Evolutionary conservation across 371 early-diverging fungal species (phyloP).

Genomic region (Mucor circinelloides): DNA sequence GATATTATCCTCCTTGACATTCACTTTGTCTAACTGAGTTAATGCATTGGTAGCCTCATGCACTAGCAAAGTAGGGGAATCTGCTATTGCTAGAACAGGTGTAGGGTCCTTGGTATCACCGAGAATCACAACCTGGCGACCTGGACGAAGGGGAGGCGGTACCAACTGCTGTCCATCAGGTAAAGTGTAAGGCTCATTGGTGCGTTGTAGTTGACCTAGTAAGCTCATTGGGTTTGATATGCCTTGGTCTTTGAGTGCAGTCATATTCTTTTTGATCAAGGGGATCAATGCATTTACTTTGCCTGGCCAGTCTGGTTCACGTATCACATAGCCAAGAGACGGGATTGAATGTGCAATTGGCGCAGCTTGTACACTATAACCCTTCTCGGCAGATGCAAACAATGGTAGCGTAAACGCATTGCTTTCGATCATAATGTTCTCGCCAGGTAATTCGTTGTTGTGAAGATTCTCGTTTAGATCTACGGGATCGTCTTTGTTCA

Average conservation of each 20-base stretch:
- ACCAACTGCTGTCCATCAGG: constrained; percentile 50
- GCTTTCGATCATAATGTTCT: constrained; percentile 20
- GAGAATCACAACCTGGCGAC: constrained; percentile 55
- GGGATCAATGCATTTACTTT: constrained; percentile 50
- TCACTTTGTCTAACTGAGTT: constrained; percentile 34
- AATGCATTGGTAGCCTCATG: constrained; percentile 69
- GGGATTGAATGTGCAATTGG: constrained; percentile 59
- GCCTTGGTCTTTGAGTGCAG: constrained; percentile 32
- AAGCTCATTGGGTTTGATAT: constrained; percentile 51
- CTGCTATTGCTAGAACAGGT: constrained; percentile 13
- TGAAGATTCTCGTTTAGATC: constrained; percentile 31
- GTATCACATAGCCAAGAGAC: constrained; percentile 54
- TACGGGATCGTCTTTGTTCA: constrained; percentile 25
- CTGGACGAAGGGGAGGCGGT: constrained; percentile 43
- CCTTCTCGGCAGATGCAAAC: background rate
- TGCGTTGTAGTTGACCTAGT: constrained; percentile 48
- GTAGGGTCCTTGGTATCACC: constrained; percentile 62
- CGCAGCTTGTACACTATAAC: constrained; percentile 39
- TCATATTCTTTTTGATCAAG: constrained; percentile 38
- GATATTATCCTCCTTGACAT: constrained; percentile 3
- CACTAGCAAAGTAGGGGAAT: constrained; percentile 39
- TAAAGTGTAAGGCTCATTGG: constrained; percentile 34
- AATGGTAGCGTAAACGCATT: constrained; percentile 8
- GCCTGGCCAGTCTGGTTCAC: constrained; percentile 45
- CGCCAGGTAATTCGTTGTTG: constrained; percentile 43